phyloP scores from a whole-genome alignment of 768 basidiomycete genomes.

The Phlebiopsis flavidoalba region DNA sequence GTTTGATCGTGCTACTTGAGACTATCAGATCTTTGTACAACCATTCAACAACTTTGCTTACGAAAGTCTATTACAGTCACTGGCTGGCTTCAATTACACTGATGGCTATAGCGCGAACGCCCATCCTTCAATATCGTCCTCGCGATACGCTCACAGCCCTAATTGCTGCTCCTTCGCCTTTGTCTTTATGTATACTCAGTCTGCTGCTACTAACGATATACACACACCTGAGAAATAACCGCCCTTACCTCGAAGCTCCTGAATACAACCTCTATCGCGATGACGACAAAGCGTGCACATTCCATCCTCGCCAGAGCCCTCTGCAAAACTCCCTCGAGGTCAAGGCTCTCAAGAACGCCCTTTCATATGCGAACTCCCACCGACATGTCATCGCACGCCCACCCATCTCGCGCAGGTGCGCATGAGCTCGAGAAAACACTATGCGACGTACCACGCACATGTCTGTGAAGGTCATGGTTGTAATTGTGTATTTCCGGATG shows the following conservation, averaged over 20 bases:
- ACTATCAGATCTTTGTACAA: too few relatives aligned
- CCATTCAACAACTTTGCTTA: too few relatives aligned
- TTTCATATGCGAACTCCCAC: constrained; percentile 71
- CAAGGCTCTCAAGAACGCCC: constrained; percentile 25
- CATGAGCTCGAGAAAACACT: constrained; percentile 78
- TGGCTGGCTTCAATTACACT: too few relatives aligned
- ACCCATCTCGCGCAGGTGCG: constrained; percentile 59
- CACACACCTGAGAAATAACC: not conserved
- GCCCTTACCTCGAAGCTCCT: not conserved
- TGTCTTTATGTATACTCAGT: not conserved
- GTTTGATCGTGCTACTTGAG: not conserved
- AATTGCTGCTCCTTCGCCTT: not conserved
- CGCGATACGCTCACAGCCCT: too few relatives aligned
- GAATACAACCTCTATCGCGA: not conserved
- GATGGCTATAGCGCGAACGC: too few relatives aligned
- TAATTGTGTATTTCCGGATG: constrained; percentile 82
- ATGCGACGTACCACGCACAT: constrained; percentile 79
- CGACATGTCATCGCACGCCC: constrained; percentile 69
- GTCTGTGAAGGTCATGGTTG: constrained; percentile 70
- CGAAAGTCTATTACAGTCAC: too few relatives aligned
- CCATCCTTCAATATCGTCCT: too few relatives aligned
- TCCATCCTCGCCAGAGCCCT: constrained; percentile 9
- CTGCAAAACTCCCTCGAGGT: constrained; percentile 16
- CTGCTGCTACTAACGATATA: not conserved
- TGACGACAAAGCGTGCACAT: not conserved